Conservation (phyloP, 2,329 filamentous ascomycete genomes). For the Ilyonectria mors-panacis region DNA sequence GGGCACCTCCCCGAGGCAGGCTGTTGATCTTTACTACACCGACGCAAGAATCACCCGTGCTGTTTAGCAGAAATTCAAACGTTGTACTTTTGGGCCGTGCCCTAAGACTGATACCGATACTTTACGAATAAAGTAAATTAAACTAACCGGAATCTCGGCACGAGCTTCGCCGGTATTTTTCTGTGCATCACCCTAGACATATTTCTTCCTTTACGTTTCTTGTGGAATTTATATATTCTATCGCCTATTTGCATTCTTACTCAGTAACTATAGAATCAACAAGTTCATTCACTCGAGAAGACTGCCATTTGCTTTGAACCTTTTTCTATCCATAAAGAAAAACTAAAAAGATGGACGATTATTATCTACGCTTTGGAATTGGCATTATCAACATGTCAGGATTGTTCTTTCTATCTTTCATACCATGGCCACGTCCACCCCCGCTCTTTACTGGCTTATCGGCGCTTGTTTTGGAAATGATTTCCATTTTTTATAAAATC, state of each 20-base stretch:
- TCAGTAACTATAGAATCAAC: neutral
- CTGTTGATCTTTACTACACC: neutral
- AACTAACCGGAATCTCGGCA: neutral
- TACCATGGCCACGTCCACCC: conserved; percentile 19
- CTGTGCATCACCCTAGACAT: neutral
- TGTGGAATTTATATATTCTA: neutral
- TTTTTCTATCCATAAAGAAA: neutral
- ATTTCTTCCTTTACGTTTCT: neutral
- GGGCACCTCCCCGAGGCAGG: neutral
- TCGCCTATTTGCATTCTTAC: neutral
- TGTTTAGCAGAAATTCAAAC: neutral
- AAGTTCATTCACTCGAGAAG: neutral
- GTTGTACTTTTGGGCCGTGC: neutral
- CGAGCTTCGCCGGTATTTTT: neutral
- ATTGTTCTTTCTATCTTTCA: conserved; percentile 14
- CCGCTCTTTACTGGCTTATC: conserved; percentile 14
- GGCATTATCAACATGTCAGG: conserved; percentile 14
- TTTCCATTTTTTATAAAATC: conserved; percentile 1
- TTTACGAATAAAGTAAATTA: neutral
- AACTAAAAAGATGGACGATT: conserved; percentile 6
- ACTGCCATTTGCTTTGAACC: neutral
- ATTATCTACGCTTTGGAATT: conserved; percentile 6
- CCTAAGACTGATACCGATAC: neutral
- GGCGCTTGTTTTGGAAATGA: conserved; percentile 11
- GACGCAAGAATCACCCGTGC: conserved; percentile 1